A percentile compares a stretch with the other conserved stretches of the same genome.
Conservation (phyloP, 768 basidiomycete genomes). For the Pleurotus platypus region DNA sequence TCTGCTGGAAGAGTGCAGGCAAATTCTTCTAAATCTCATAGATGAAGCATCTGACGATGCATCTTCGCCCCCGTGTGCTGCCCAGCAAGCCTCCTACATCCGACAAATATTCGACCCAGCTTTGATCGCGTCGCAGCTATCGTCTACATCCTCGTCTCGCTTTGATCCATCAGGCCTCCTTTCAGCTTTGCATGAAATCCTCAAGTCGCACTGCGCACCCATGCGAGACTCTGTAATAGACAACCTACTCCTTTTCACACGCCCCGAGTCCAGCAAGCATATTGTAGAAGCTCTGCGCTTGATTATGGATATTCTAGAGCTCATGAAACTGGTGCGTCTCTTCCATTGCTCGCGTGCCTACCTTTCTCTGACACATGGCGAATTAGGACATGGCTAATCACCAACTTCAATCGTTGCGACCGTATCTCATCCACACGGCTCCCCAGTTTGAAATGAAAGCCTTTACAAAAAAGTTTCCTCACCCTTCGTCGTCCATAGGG, state of each 20-base stretch:
- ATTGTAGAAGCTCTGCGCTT: constrained; percentile 72
- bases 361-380: constrained; percentile 3
- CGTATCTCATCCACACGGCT: constrained; percentile 80
- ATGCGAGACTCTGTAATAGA: constrained; percentile 87
- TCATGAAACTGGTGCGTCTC: constrained; percentile 87
- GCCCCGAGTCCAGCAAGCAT: constrained; percentile 51
- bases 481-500: constrained; percentile 33
- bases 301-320: constrained; percentile 88
- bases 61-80: constrained; percentile 56
- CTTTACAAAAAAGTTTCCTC: constrained; percentile 52
- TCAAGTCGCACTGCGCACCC: constrained; percentile 91
- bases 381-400: constrained; percentile 93
- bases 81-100: constrained; percentile 63
- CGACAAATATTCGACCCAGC: constrained; percentile 77
- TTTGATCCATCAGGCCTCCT: constrained; percentile 83
- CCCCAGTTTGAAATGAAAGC: constrained; percentile 77
- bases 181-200: constrained; percentile 69
- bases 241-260: constrained; percentile 73
- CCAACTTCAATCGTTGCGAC: constrained; percentile 88
- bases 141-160: constrained; percentile 42
- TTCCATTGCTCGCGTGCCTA: constrained; percentile 6
- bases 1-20: constrained; percentile 72
- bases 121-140: constrained; percentile 79
- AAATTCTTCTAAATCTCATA: constrained; percentile 81
- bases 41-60: constrained; percentile 35